Conservation (phyloP, 2,329 filamentous ascomycete genomes). For the Curvularia sp. region DNA sequence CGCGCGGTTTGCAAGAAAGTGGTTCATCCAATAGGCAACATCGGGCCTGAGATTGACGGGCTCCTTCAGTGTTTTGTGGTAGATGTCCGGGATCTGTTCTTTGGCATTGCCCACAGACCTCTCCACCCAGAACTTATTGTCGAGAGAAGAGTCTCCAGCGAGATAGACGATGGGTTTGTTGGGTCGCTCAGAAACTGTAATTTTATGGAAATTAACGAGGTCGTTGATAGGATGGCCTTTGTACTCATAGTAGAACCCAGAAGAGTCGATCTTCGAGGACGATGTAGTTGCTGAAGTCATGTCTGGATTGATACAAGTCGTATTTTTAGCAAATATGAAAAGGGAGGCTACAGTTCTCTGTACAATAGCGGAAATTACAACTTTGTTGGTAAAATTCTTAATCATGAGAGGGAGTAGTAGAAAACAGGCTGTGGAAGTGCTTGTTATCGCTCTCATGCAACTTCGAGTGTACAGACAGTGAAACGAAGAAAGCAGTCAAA, state of each 20-base stretch:
- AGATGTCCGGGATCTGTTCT: slow-evolving; percentile 38
- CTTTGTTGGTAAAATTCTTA: not conserved
- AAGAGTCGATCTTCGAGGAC: slow-evolving; percentile 28
- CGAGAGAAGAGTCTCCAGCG: slow-evolving; percentile 51
- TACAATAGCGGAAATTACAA: not conserved
- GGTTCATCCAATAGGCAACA: slow-evolving; percentile 50
- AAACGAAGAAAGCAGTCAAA: not conserved
- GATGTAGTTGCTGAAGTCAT: slow-evolving; percentile 1
- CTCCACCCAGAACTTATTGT: slow-evolving; percentile 50
- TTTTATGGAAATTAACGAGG: slow-evolving; percentile 36
- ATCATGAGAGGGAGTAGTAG: not conserved
- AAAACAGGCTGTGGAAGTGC: not conserved
- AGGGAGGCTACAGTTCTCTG: not conserved
- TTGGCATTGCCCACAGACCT: slow-evolving; percentile 14
- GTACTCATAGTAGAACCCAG: slow-evolving; percentile 45
- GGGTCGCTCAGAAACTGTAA: slow-evolving; percentile 30
- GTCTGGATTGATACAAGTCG: not conserved
- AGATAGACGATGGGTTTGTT: slow-evolving; percentile 47
- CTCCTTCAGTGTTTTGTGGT: slow-evolving; percentile 32
- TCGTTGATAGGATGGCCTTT: slow-evolving; percentile 47
- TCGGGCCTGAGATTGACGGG: slow-evolving; percentile 41
- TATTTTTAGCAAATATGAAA: not conserved
- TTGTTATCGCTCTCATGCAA: not conserved
- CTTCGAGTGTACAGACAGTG: not conserved
- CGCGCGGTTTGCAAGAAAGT: slow-evolving; percentile 38